phyloP scores from a whole-genome alignment of 2,329 filamentous ascomycete genomes.

The Colletotrichum sansevieriae region DNA sequence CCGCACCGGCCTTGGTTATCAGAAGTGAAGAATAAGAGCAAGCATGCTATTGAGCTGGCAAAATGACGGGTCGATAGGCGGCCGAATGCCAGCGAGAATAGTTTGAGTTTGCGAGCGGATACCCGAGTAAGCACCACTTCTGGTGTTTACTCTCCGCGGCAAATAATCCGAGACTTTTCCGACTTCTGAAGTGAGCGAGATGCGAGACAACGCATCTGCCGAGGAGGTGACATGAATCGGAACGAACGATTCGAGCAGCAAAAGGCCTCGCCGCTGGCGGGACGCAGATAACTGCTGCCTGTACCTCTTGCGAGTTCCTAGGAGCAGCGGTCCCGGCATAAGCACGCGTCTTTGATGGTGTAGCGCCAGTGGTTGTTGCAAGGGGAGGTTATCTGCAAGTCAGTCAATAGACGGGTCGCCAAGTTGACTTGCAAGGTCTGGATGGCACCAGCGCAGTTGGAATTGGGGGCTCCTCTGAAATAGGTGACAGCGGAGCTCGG shows the following conservation, averaged over 20 bases:
- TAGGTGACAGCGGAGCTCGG: conserved; percentile 16
- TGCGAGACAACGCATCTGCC: conserved; percentile 3
- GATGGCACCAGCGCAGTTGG: conserved; percentile 36
- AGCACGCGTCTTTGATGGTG: conserved; percentile 35
- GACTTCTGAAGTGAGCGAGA: not conserved
- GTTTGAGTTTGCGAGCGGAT: not conserved
- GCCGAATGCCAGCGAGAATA: not conserved
- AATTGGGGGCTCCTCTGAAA: conserved; percentile 9
- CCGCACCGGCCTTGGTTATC: not conserved
- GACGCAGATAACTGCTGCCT: conserved; percentile 21
- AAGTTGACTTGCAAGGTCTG: conserved; percentile 31
- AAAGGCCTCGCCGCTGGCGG: conserved; percentile 2
- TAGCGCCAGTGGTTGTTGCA: conserved; percentile 39
- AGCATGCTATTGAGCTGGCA: not conserved
- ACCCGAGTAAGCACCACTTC: not conserved
- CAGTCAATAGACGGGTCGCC: conserved; percentile 39
- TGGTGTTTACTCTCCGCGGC: not conserved
- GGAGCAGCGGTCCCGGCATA: conserved; percentile 20
- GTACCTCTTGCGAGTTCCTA: conserved; percentile 11
- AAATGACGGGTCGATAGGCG: not conserved
- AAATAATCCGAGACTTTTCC: not conserved
- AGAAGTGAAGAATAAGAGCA: not conserved
- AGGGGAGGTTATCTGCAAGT: conserved; percentile 36
- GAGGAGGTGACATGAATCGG: conserved; percentile 3
- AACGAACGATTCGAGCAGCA: not conserved